Percentiles rank a stretch among this genome's conserved stretches.
Conservation (phyloP, 768 basidiomycete genomes). For the Leccinellum luteum region DNA sequence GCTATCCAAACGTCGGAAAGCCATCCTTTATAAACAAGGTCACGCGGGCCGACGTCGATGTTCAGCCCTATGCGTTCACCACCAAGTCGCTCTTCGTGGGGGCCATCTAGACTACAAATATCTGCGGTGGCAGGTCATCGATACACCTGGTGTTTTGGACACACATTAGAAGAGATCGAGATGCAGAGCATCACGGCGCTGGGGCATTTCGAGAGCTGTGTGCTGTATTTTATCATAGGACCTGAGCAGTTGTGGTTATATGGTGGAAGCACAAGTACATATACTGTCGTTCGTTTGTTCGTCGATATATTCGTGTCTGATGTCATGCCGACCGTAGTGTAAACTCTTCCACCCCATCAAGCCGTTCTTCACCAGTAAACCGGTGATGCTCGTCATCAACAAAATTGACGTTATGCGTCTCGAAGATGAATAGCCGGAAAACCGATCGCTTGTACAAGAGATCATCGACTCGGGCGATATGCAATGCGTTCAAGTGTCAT, state of each 20-base stretch:
- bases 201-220: conserved; percentile 90
- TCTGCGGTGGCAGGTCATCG: conserved; percentile 99
- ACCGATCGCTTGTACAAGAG: conserved; percentile 78
- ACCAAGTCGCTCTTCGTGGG: conserved; percentile 98
- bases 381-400: conserved; percentile 93
- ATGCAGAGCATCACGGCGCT: conserved; percentile 99
- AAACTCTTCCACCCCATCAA: conserved; percentile 99
- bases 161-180: conserved; percentile 98
- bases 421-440: conserved; percentile 74
- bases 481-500: conserved; percentile 80
- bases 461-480: conserved; percentile 77
- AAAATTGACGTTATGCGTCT: conserved; percentile 93
- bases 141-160: conserved; percentile 98
- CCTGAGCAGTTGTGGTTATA: conserved; percentile 98
- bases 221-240: conserved; percentile 99
- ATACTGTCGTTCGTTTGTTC: neutral
- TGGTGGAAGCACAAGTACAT: conserved; percentile 89
- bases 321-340: conserved; percentile 53
- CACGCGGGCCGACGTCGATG: conserved; percentile 98
- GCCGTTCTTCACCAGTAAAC: conserved; percentile 92
- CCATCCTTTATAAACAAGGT: conserved; percentile 99
- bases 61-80: conserved; percentile 99
- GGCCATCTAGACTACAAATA: conserved; percentile 99
- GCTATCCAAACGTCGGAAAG: conserved; percentile 99
- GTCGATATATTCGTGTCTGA: neutral